Conservation (phyloP, 768 basidiomycete genomes). For the Calocybe gangraenosa region DNA sequence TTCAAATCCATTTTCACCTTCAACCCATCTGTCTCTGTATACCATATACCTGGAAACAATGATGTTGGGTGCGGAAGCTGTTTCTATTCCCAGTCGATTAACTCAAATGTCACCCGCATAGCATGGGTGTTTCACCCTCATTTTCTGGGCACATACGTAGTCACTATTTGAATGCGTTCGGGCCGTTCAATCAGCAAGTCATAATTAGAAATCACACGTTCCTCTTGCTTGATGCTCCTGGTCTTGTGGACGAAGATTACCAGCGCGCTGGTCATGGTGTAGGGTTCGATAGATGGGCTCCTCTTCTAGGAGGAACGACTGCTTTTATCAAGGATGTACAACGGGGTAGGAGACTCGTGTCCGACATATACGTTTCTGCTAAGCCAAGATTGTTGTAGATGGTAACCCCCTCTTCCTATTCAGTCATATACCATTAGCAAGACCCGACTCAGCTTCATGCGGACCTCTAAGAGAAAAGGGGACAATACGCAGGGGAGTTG, state of each 20-base stretch:
- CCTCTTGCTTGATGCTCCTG: slow-evolving; percentile 70
- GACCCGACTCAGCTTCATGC: slow-evolving; percentile 70
- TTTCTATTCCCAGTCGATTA: background rate
- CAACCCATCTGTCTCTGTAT: slow-evolving; percentile 33
- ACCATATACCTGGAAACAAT: slow-evolving; percentile 78
- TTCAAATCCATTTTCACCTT: slow-evolving; percentile 61
- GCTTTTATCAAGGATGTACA: slow-evolving; percentile 52
- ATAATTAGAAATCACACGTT: slow-evolving; percentile 67
- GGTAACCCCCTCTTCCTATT: slow-evolving; percentile 61
- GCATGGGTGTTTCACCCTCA: slow-evolving; percentile 50
- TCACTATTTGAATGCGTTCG: slow-evolving; percentile 61
- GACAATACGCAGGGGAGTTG: slow-evolving; percentile 69
- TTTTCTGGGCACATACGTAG: slow-evolving; percentile 51
- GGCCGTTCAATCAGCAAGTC: slow-evolving; percentile 60
- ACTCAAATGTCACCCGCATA: slow-evolving; percentile 18
- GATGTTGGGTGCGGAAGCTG: slow-evolving; percentile 55
- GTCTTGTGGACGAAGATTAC: slow-evolving; percentile 82
- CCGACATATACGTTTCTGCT: slow-evolving; percentile 3
- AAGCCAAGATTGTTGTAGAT: slow-evolving; percentile 16
- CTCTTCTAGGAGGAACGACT: slow-evolving; percentile 49
- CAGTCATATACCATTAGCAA: slow-evolving; percentile 81
- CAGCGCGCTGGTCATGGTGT: slow-evolving; percentile 46
- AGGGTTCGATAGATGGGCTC: slow-evolving; percentile 53
- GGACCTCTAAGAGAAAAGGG: slow-evolving; percentile 74
- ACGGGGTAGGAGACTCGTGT: slow-evolving; percentile 28